Conservation (phyloP, 108 stramenopile species). For the Fragilaria radians region DNA sequence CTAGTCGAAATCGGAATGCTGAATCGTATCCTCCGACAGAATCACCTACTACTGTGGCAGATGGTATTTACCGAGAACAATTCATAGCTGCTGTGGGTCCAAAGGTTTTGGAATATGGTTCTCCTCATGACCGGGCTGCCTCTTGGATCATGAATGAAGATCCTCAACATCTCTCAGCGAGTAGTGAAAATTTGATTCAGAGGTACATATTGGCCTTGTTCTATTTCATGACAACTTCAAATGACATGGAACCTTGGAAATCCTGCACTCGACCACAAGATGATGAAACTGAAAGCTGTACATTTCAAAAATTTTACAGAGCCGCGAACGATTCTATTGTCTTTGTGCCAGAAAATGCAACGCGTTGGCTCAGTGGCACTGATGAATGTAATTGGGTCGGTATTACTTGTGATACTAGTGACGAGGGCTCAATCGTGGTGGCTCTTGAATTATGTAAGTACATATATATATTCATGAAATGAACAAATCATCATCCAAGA, state of each 20-base stretch:
- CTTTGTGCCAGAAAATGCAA: conserved; percentile 12
- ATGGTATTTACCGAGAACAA: not conserved
- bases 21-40: not conserved
- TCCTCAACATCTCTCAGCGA: conserved; percentile 5
- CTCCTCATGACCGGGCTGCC: conserved; percentile 20
- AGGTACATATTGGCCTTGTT: conserved; percentile 8
- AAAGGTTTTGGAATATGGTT: conserved; percentile 10
- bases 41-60: not conserved
- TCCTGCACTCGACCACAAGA: conserved; percentile 20
- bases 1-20: not conserved
- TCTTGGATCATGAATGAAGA: conserved; percentile 24
- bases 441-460: conserved; percentile 2
- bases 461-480: no score
- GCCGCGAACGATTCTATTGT: not conserved
- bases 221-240: conserved; percentile 18
- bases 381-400: conserved; percentile 24
- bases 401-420: conserved; percentile 4
- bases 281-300: conserved; percentile 10
- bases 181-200: not conserved
- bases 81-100: conserved; percentile 15
- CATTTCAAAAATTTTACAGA: conserved; percentile 11
- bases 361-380: conserved; percentile 23
- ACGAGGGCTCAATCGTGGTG: not conserved
- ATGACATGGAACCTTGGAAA: conserved; percentile 17
- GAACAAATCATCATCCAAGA: no score